Evolutionary conservation across 1,139 yeast species (phyloP).

Genomic region (Candida sp.): DNA sequence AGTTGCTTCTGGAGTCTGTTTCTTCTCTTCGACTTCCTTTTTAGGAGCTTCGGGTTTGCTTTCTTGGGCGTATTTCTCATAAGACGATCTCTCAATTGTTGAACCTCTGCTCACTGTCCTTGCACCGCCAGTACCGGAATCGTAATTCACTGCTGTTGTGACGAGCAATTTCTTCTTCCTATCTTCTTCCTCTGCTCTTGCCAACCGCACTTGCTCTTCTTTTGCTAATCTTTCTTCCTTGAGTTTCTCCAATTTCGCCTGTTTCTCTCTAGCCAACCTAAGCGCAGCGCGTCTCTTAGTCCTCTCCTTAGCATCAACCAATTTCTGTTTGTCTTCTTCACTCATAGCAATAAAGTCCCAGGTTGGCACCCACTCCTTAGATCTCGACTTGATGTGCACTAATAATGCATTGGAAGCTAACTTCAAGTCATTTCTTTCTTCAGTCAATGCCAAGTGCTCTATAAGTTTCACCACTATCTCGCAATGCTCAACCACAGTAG

Average conservation of each 20-base stretch:
- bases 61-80: conserved; percentile 33
- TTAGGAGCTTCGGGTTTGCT: neutral
- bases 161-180: conserved; percentile 15
- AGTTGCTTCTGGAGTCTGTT: neutral
- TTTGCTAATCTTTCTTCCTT: conserved; percentile 17
- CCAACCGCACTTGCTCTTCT: conserved; percentile 22
- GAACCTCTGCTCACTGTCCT: conserved; percentile 25
- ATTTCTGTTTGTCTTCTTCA: conserved; percentile 31
- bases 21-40: neutral
- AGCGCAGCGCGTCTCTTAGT: conserved; percentile 22
- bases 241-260: conserved; percentile 21
- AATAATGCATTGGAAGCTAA: conserved; percentile 78
- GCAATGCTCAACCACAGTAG: conserved; percentile 73
- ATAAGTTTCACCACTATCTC: conserved; percentile 54
- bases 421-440: conserved; percentile 80
- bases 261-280: conserved; percentile 15
- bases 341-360: conserved; percentile 60
- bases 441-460: conserved; percentile 52
- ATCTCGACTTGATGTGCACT: conserved; percentile 69
- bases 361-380: conserved; percentile 57
- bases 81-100: conserved; percentile 21
- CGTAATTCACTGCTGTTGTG: conserved; percentile 23
- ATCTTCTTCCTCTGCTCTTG: conserved; percentile 18
- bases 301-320: conserved; percentile 24
- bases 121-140: conserved; percentile 20